Percentiles rank a stretch among this genome's conserved stretches.
Conservation (phyloP, 495 filamentous ascomycete genomes). For the Hypoxylon lienhwacheense region DNA sequence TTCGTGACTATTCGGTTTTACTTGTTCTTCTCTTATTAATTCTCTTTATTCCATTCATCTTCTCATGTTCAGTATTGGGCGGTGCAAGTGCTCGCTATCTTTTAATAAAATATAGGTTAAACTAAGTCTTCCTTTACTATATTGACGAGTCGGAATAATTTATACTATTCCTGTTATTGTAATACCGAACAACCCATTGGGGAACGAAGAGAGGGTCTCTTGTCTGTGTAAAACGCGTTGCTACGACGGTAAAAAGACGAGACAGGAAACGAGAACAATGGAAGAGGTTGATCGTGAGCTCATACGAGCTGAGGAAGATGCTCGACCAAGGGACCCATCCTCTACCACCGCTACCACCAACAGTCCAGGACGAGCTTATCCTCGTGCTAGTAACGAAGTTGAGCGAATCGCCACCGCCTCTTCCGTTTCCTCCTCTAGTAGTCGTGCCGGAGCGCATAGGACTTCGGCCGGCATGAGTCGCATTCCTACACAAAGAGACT, state of each 20-base stretch:
- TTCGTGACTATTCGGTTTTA: background rate
- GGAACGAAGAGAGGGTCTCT: too few relatives aligned
- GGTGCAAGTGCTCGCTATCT: conserved; percentile 9
- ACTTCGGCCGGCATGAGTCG: conserved; percentile 52
- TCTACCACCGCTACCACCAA: conserved; percentile 18
- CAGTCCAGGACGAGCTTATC: conserved; percentile 30
- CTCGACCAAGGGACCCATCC: conserved; percentile 17
- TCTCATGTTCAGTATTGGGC: too few relatives aligned
- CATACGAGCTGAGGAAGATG: conserved; percentile 51
- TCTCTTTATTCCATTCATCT: conserved; percentile 3
- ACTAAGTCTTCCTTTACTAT: conserved; percentile 10
- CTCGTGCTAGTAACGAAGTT: conserved; percentile 48
- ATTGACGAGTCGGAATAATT: too few relatives aligned
- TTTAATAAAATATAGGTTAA: conserved; percentile 10
- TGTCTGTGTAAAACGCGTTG: too few relatives aligned
- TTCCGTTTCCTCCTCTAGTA: conserved; percentile 51
- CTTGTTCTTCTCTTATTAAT: conserved; percentile 11
- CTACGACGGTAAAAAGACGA: too few relatives aligned
- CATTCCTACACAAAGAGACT: conserved; percentile 63
- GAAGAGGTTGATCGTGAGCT: conserved; percentile 57
- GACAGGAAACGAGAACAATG: conserved; percentile 45
- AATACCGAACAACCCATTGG: background rate
- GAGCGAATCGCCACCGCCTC: conserved; percentile 53
- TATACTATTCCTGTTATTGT: too few relatives aligned
- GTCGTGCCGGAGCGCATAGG: conserved; percentile 10